These are phyloP conservation scores for Brassica nigra DNA, from an alignment of 345 rosid species.

Conservation along the genomic window DNA sequence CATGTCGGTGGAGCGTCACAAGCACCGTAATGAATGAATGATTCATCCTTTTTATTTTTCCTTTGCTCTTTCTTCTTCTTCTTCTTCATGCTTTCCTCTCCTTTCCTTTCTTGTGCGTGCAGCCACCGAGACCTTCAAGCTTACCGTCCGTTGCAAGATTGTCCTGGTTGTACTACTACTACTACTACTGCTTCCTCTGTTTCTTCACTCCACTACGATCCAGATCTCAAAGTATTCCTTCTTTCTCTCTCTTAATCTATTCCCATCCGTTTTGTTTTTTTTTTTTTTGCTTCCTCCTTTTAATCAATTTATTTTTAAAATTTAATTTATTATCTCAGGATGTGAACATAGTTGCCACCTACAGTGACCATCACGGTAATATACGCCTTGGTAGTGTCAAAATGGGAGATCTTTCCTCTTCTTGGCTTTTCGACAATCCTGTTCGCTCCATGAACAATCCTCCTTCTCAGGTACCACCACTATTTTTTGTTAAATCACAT, in stretches of 20 bases:
- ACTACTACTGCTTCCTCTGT: conserved; percentile 32
- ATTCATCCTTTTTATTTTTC: too few species aligned
- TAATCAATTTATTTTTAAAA: background rate
- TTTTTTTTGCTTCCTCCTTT: too few species aligned
- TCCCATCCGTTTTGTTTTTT: background rate
- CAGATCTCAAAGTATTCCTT: conserved; percentile 45
- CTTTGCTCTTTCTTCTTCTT: background rate
- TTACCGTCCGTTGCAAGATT: conserved; percentile 41
- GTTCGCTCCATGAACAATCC: conserved; percentile 28
- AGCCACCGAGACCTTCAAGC: conserved; percentile 42
- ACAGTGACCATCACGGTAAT: conserved; percentile 70
- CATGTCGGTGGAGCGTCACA: conserved; percentile 38
- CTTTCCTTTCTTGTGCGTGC: conserved; percentile 33
- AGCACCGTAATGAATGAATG: conserved; percentile 44
- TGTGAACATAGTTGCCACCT: conserved; percentile 80
- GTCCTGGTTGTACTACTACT: conserved; percentile 29
- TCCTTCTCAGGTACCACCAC: background rate
- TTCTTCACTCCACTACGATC: conserved; percentile 41
- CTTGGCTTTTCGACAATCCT: conserved; percentile 88
- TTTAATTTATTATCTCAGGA: conserved; percentile 52
- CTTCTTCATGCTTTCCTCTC: background rate
- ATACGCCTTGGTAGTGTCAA: conserved; percentile 66
- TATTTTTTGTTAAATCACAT: too few species aligned
- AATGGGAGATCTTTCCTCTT: conserved; percentile 84
- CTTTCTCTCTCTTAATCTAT: background rate